These are phyloP conservation scores for Russula compacta DNA, from an alignment of 768 basidiomycete genomes.

Conservation along the genomic window DNA sequence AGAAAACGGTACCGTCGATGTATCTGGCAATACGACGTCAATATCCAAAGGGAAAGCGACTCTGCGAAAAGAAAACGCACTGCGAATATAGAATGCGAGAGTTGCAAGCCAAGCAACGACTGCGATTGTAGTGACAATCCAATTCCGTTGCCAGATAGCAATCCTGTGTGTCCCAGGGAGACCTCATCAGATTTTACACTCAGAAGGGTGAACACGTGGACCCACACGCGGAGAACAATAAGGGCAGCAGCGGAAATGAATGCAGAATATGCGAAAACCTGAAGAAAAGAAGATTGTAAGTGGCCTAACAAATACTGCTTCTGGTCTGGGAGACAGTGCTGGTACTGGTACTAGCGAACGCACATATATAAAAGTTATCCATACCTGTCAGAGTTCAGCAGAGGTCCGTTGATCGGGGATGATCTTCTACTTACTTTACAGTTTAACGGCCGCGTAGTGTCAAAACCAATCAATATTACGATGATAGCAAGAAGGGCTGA, in stretches of 20 bases:
- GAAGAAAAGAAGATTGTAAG: not conserved
- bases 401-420: not conserved
- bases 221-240: conserved; percentile 15
- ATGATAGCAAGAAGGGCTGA: conserved; percentile 8
- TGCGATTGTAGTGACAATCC: not conserved
- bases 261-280: conserved; percentile 14
- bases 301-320: no score
- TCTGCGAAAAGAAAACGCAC: not conserved
- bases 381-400: not conserved
- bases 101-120: conserved; percentile 3
- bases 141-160: conserved; percentile 11
- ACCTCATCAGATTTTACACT: not conserved
- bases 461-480: conserved; percentile 11
- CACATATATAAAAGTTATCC: conserved; percentile 6
- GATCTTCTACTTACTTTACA: conserved; percentile 3
- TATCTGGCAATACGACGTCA: not conserved
- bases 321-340: not conserved
- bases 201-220: not conserved
- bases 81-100: conserved; percentile 6
- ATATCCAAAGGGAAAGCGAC: no score
- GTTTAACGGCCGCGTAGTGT: not conserved
- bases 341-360: not conserved
- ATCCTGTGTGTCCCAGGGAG: not conserved
- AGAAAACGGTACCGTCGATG: not conserved
- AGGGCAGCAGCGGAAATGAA: conserved; percentile 15